A percentile compares a stretch with the other conserved stretches of the same genome.
These are phyloP conservation scores for Solanum sejunctum DNA, from an alignment of 257 asterid genomes.

Conservation along the genomic window DNA sequence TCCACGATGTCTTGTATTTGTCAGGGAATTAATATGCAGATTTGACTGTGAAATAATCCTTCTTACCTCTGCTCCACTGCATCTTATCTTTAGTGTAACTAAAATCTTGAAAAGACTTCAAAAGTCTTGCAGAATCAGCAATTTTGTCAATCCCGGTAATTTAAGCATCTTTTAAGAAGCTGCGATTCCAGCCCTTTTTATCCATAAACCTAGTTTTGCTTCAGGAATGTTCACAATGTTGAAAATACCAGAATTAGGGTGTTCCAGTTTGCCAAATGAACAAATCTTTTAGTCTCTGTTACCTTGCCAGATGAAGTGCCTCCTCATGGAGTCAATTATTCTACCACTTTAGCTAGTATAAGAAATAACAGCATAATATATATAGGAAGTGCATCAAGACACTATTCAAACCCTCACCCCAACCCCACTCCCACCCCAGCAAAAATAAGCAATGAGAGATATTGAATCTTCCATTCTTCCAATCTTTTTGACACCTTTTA, in stretches of 20 bases:
- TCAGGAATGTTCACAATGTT: neutral
- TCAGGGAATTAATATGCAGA: neutral
- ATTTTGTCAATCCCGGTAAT: neutral
- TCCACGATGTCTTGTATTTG: neutral
- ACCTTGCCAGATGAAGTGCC: neutral
- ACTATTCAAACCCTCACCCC: neutral
- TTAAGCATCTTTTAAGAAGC: neutral
- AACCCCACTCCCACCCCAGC: neutral
- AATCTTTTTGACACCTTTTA: neutral
- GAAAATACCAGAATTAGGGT: neutral
- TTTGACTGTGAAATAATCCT: neutral
- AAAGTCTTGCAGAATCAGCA: neutral
- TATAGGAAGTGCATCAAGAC: neutral
- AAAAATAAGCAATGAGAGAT: neutral
- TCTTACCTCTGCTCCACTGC: neutral
- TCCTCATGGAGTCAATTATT: neutral
- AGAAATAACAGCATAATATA: neutral
- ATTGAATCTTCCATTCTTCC: neutral
- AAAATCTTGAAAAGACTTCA: neutral
- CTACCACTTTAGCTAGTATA: neutral
- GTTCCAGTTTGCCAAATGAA: neutral
- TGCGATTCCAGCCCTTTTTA: neutral
- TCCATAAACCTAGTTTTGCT: neutral
- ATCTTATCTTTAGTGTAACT: neutral
- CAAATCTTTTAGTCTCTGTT: neutral